phyloP scores from a whole-genome alignment of 2,329 filamentous ascomycete genomes.

The Monilinia vaccinii-corymbosi region DNA sequence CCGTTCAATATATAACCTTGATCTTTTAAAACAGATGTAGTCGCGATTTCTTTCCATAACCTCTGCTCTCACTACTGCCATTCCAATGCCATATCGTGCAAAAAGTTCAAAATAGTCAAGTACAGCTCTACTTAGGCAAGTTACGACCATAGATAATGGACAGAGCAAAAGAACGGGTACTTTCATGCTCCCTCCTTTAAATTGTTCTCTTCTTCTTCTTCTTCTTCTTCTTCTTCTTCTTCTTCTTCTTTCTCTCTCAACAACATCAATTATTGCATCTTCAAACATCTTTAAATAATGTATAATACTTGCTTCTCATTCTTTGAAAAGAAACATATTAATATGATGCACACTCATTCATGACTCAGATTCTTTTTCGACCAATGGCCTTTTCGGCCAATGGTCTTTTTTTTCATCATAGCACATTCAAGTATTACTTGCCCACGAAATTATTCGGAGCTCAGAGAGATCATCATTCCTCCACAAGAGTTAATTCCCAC shows the following conservation, averaged over 20 bases:
- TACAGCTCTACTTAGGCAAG: neutral
- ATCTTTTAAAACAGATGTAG: neutral
- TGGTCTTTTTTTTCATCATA: constrained; percentile 1
- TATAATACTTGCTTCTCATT: neutral
- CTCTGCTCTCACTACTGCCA: neutral
- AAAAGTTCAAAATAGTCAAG: neutral
- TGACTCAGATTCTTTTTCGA: neutral
- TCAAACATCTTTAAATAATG: neutral
- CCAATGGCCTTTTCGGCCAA: neutral
- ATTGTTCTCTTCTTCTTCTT: neutral
- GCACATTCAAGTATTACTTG: neutral
- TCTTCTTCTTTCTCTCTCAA: too few relatives aligned
- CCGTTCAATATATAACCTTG: neutral
- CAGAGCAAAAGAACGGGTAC: neutral
- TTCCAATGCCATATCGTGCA: neutral
- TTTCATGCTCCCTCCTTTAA: neutral
- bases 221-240: neutral
- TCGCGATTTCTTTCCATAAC: neutral
- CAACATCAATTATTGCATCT: neutral
- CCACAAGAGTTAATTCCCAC: too few relatives aligned
- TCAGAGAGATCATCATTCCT: constrained; percentile 4
- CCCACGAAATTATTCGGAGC: neutral
- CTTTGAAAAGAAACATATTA: too few relatives aligned
- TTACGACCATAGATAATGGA: neutral
- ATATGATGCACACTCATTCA: neutral